Percentiles rank a stretch among this genome's conserved stretches.
phyloP scores from a whole-genome alignment of 352 stramenopile genomes.

The Blastocystis sp. region DNA sequence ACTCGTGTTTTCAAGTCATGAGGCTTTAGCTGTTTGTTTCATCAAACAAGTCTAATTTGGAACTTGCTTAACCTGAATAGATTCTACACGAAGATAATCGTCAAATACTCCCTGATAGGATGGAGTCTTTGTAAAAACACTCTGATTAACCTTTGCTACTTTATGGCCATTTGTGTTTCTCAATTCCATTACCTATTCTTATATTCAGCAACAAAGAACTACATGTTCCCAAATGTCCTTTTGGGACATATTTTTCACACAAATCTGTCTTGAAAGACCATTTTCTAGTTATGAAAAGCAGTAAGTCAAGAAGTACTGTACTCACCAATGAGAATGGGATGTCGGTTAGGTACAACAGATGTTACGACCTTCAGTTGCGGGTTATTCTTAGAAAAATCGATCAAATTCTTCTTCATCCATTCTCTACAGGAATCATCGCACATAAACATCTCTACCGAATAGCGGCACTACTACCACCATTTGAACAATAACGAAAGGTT shows the following conservation, averaged over 20 bases:
- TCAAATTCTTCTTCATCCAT: conserved; percentile 67
- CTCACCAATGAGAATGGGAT: conserved; percentile 59
- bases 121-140: not conserved
- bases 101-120: conserved; percentile 59
- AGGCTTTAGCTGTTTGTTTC: not conserved
- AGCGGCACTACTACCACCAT: conserved; percentile 48
- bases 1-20: conserved; percentile 35
- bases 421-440: not conserved
- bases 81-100: conserved; percentile 24
- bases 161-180: conserved; percentile 52
- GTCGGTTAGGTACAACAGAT: not conserved
- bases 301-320: conserved; percentile 8
- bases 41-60: conserved; percentile 38
- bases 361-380: conserved; percentile 55
- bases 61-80: conserved; percentile 49
- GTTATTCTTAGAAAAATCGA: conserved; percentile 30
- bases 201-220: not conserved
- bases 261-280: conserved; percentile 34
- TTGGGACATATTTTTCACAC: conserved; percentile 58
- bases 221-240: conserved; percentile 64
- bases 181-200: conserved; percentile 33
- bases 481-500: conserved; percentile 45
- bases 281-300: not conserved
- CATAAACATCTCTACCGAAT: not conserved
- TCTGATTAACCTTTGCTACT: conserved; percentile 18